A percentile compares a stretch with the other conserved stretches of the same genome.
Conservation (phyloP, 108 stramenopile species). For the Cyclotella sp. region DNA sequence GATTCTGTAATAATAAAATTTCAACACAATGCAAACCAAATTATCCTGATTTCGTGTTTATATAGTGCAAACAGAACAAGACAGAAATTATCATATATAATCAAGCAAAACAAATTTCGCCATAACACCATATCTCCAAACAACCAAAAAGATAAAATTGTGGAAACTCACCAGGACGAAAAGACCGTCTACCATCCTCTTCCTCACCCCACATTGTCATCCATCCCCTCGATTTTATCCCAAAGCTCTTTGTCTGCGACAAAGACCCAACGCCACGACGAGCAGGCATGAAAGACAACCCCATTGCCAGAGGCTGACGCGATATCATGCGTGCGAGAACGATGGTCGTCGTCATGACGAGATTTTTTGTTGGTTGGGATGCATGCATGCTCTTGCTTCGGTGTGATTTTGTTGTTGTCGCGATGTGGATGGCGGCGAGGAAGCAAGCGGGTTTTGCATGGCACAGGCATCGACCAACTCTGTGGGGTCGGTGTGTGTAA, state of each 20-base stretch:
- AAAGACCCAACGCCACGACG: background rate
- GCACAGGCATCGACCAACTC: no score
- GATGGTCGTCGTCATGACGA: background rate
- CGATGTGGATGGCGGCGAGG: no score
- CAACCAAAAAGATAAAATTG: background rate
- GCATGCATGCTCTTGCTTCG: background rate
- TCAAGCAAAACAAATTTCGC: no score
- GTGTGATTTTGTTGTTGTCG: no score
- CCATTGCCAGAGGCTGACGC: background rate
- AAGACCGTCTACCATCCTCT: background rate
- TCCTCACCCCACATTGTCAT: constrained; percentile 14
- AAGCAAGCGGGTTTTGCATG: no score
- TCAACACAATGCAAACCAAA: no score
- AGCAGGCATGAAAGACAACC: constrained; percentile 2
- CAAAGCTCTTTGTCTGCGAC: background rate
- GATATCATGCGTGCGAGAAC: background rate
- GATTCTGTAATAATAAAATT: no score
- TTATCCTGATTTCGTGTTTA: no score
- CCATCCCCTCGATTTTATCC: background rate
- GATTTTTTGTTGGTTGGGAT: background rate
- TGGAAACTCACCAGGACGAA: constrained; percentile 6
- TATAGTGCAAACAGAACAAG: no score
- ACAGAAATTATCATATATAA: no score
- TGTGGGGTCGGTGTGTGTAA: no score
- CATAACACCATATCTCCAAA: no score